A percentile compares a stretch with the other conserved stretches of the same genome.
These are phyloP conservation scores for Malus asiatica DNA, from an alignment of 306 rosid genomes.

Conservation along the genomic window DNA sequence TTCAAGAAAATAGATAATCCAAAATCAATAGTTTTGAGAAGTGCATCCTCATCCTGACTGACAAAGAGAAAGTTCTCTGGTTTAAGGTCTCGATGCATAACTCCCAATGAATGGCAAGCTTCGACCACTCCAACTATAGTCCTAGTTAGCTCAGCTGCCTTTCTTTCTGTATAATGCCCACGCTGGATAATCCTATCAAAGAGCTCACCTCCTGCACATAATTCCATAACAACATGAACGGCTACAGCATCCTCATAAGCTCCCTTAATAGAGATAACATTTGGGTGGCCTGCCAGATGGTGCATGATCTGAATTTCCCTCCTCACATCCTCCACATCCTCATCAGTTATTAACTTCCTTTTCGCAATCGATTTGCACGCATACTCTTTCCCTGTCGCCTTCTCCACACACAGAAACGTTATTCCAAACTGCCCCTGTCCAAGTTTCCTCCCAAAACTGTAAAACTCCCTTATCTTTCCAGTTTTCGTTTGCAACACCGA, in stretches of 20 bases:
- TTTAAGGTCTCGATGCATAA: conserved; percentile 96
- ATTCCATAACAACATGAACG: conserved; percentile 95
- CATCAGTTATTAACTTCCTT: conserved; percentile 73
- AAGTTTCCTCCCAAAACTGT: conserved; percentile 62
- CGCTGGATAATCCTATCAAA: conserved; percentile 91
- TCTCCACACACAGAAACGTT: conserved; percentile 76
- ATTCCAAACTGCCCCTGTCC: conserved; percentile 96
- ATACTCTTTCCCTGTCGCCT: conserved; percentile 61
- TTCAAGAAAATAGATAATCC: conserved; percentile 89
- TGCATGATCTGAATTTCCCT: conserved; percentile 99
- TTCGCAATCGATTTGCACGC: conserved; percentile 96
- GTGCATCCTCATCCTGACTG: conserved; percentile 79
- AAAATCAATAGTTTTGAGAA: conserved; percentile 93
- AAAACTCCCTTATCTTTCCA: conserved; percentile 67
- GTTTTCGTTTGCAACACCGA: conserved; percentile 69
- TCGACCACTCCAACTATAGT: conserved; percentile 95
- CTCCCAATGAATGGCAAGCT: conserved; percentile 90
- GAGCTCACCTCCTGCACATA: conserved; percentile 97
- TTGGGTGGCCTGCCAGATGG: conserved; percentile 82
- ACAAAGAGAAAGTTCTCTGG: conserved; percentile 95
- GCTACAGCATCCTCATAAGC: conserved; percentile 92
- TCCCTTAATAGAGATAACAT: conserved; percentile 90
- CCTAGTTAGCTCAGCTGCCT: conserved; percentile 89
- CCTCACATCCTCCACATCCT: conserved; percentile 97
- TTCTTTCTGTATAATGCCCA: conserved; percentile 87